A percentile compares a stretch with the other conserved stretches of the same genome.
These are phyloP conservation scores for Lasiosphaeria ovina DNA, from an alignment of 495 filamentous ascomycete genomes.

Conservation along the genomic window DNA sequence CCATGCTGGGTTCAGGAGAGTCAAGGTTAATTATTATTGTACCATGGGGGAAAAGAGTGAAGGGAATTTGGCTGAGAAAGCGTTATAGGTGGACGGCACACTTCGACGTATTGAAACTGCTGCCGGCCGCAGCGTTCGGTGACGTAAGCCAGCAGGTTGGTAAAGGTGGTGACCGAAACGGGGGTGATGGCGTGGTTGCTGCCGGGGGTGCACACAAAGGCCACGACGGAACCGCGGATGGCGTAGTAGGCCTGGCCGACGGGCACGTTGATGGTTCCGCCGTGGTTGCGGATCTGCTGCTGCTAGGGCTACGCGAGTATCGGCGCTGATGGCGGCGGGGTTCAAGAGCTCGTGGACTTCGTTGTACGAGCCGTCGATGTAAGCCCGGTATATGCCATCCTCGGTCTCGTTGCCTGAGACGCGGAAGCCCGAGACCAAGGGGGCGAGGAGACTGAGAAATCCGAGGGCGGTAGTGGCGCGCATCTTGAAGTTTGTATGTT, in stretches of 20 bases:
- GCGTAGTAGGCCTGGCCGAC: not conserved
- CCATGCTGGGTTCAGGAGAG: not conserved
- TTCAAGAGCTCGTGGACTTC: not conserved
- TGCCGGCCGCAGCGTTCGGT: too few species aligned
- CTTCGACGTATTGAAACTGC: too few species aligned
- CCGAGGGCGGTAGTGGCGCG: not conserved
- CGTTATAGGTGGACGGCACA: too few species aligned
- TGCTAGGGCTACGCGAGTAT: not conserved
- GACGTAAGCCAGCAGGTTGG: too few species aligned
- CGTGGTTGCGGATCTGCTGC: not conserved
- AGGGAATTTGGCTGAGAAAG: too few species aligned
- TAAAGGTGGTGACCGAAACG: too few species aligned
- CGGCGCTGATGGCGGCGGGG: too few species aligned
- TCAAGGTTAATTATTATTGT: not conserved
- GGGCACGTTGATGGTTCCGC: not conserved
- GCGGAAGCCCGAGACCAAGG: not conserved
- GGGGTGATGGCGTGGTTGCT: not conserved
- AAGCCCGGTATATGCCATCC: not conserved
- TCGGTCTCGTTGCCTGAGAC: not conserved
- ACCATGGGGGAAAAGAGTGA: too few species aligned
- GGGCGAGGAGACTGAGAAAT: not conserved
- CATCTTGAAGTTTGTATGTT: not conserved
- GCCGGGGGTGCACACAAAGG: not conserved
- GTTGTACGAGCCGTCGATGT: not conserved
- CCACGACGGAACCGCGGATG: not conserved